Conservation (phyloP, 2,329 filamentous ascomycete genomes). For the Fusarium tjaetaba region DNA sequence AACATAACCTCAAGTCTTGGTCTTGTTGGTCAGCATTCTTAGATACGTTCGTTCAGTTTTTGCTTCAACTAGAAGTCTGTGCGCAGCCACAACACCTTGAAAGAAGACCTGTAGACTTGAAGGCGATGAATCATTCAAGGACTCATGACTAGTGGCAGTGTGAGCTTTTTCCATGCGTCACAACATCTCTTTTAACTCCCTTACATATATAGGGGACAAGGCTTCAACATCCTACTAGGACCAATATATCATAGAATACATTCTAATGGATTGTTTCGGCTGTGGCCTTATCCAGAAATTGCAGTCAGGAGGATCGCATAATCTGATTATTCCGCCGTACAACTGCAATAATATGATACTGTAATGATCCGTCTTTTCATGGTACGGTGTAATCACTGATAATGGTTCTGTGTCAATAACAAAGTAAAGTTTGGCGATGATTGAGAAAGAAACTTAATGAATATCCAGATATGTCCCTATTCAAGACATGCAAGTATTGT, state of each 20-base stretch:
- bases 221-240: background rate
- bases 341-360: background rate
- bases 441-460: background rate
- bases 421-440: background rate
- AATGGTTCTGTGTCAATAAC: background rate
- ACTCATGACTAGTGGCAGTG: background rate
- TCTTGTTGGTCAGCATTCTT: conserved; percentile 11
- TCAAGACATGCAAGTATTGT: background rate
- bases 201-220: background rate
- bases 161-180: background rate
- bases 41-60: background rate
- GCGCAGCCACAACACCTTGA: conserved; percentile 12
- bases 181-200: background rate
- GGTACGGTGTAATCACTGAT: background rate
- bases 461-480: conserved; percentile 20
- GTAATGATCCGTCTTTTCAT: background rate
- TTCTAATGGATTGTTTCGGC: background rate
- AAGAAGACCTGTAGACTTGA: background rate
- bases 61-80: background rate
- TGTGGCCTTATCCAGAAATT: background rate
- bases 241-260: background rate
- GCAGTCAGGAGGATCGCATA: background rate
- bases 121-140: too few relatives aligned
- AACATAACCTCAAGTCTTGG: background rate
- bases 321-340: background rate